Evolutionary conservation across 2,329 filamentous ascomycete genomes (phyloP).

Genomic region (Epichloe scottii): DNA sequence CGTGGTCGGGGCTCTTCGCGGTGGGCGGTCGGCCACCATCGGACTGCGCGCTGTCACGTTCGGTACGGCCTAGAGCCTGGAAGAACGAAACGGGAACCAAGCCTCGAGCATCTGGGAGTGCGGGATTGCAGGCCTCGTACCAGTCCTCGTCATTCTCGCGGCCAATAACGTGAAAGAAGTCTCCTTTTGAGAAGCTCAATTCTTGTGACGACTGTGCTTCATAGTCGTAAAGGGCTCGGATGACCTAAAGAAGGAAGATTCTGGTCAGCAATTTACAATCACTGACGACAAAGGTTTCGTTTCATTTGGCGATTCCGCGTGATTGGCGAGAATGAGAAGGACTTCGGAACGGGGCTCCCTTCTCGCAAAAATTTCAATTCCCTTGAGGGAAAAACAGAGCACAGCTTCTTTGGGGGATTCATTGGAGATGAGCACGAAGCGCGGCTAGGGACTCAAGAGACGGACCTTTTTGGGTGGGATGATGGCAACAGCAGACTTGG

Average conservation of each 20-base stretch:
- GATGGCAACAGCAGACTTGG: conserved; percentile 79
- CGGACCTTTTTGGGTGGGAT: conserved; percentile 85
- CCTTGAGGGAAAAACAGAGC: no score
- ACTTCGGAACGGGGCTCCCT: no score
- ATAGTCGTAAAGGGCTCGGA: conserved; percentile 93
- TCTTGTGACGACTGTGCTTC: conserved; percentile 64
- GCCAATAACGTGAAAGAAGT: conserved; percentile 96
- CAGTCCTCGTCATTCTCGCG: conserved; percentile 89
- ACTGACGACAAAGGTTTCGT: background rate
- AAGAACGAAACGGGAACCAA: conserved; percentile 92
- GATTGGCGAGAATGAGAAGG: no score
- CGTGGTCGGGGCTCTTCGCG: conserved; percentile 59
- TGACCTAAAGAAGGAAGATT: conserved; percentile 51
- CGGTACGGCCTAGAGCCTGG: conserved; percentile 81
- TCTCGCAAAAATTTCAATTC: no score
- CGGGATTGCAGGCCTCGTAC: conserved; percentile 97
- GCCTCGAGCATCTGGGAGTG: conserved; percentile 73
- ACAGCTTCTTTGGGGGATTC: no score
- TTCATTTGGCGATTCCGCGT: no score
- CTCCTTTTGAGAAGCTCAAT: conserved; percentile 83
- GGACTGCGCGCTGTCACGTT: conserved; percentile 73
- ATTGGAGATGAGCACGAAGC: no score
- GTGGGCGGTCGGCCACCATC: conserved; percentile 37
- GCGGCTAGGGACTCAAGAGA: conserved; percentile 3
- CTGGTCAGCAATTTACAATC: background rate